A percentile compares a stretch with the other conserved stretches of the same genome.
phyloP scores from a whole-genome alignment of 805 yeast genomes.

The Dipodascus albidus region DNA sequence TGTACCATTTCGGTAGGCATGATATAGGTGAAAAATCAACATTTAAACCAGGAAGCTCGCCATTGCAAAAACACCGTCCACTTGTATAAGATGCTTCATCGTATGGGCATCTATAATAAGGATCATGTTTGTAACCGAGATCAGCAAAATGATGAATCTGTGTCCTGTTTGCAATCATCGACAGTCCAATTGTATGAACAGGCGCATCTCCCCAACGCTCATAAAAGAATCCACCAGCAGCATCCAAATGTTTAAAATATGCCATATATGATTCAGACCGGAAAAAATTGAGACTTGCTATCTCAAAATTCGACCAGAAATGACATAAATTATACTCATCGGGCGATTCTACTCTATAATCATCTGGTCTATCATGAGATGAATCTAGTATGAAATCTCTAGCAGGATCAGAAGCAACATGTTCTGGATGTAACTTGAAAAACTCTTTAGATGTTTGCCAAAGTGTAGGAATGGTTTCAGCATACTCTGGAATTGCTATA shows the following conservation, averaged over 20 bases:
- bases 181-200: slow-evolving; percentile 62
- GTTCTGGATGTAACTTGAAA: slow-evolving; percentile 45
- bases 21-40: slow-evolving; percentile 23
- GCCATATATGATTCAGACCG: slow-evolving; percentile 54
- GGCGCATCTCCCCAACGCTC: slow-evolving; percentile 98
- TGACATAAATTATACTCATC: slow-evolving; percentile 72
- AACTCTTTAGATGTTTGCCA: slow-evolving; percentile 67
- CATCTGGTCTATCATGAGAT: slow-evolving; percentile 31
- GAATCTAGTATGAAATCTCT: slow-evolving; percentile 45
- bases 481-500: slow-evolving; percentile 70
- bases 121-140: slow-evolving; percentile 67
- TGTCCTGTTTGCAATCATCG: slow-evolving; percentile 43
- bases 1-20: slow-evolving; percentile 29
- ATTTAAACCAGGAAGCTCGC: slow-evolving; percentile 13
- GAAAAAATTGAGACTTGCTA: slow-evolving; percentile 66
- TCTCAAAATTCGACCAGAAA: slow-evolving; percentile 81
- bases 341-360: slow-evolving; percentile 33
- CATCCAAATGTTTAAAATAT: slow-evolving; percentile 58
- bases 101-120: slow-evolving; percentile 37
- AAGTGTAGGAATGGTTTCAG: slow-evolving; percentile 73
- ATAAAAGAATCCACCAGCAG: slow-evolving; percentile 73
- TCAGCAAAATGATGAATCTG: slow-evolving; percentile 73
- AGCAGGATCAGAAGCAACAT: slow-evolving; percentile 53
- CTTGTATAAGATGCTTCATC: slow-evolving; percentile 23
- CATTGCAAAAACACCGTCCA: slow-evolving; percentile 28